These are phyloP conservation scores for Inonotus hispidus DNA, from an alignment of 1,284 basidiomycete species.

Conservation along the genomic window DNA sequence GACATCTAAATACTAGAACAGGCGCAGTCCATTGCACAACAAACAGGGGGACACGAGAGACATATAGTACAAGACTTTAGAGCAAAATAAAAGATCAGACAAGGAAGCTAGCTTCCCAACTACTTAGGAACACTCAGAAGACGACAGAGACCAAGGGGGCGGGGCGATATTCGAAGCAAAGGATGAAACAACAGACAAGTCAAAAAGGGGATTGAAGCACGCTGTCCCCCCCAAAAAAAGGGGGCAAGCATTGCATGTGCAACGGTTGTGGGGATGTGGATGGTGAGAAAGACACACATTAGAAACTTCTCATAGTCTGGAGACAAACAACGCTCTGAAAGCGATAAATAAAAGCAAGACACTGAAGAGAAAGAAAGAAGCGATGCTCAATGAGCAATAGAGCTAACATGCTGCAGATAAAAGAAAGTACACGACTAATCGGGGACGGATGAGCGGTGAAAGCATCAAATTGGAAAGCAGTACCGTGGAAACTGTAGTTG, in stretches of 20 bases:
- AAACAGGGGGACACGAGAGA: not conserved
- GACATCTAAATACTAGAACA: too few species aligned
- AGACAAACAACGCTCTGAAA: not conserved
- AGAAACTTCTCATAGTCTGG: conserved; percentile 5
- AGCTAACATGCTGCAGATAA: not conserved
- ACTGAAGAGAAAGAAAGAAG: not conserved
- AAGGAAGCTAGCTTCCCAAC: not conserved
- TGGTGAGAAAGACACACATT: conserved; percentile 3
- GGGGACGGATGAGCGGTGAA: not conserved
- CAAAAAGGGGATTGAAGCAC: not conserved
- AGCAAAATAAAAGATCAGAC: not conserved
- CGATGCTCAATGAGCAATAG: not conserved
- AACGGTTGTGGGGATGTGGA: not conserved
- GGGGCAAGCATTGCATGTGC: not conserved
- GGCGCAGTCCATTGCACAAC: not conserved
- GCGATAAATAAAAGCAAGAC: conserved; percentile 9
- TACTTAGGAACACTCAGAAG: not conserved
- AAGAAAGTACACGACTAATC: not conserved
- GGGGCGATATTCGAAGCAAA: not conserved
- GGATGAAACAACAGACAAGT: not conserved
- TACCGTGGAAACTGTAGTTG: not conserved
- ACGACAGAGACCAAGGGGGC: not conserved
- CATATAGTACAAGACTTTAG: not conserved
- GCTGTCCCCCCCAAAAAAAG: not conserved
- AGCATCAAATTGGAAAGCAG: not conserved